These are phyloP conservation scores for Stachybotrys chlorohalonatus DNA, from an alignment of 2,329 filamentous ascomycete genomes.

Conservation along the genomic window DNA sequence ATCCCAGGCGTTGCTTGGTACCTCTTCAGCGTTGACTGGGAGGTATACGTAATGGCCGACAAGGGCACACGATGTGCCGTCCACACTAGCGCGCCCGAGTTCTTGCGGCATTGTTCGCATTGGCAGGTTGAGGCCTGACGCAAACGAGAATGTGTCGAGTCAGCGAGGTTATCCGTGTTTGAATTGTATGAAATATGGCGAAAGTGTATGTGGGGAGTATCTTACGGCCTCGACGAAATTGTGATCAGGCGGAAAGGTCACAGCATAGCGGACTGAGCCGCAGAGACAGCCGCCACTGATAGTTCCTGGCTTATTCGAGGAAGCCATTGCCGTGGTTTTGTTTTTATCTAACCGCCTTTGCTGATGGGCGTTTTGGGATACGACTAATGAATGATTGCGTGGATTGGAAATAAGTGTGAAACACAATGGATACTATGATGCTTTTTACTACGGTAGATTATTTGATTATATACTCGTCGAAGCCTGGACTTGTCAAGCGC, in stretches of 20 bases:
- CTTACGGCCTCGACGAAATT: slow-evolving; percentile 29
- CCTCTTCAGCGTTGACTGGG: slow-evolving; percentile 21
- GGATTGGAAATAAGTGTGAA: background rate
- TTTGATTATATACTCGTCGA: background rate
- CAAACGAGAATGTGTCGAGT: background rate
- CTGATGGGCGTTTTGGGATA: background rate
- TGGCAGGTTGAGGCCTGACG: slow-evolving; percentile 38
- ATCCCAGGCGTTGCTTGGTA: slow-evolving; percentile 30
- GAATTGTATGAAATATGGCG: too few species aligned
- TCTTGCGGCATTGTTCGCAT: slow-evolving; percentile 46
- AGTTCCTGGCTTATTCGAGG: slow-evolving; percentile 18
- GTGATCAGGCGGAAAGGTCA: slow-evolving; percentile 34
- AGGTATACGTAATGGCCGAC: slow-evolving; percentile 24
- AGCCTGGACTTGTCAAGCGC: slow-evolving; percentile 14
- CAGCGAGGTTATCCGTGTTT: too few species aligned
- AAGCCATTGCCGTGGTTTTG: slow-evolving; percentile 7
- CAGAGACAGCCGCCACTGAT: slow-evolving; percentile 45
- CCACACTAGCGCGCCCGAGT: slow-evolving; percentile 37
- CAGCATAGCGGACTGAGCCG: slow-evolving; percentile 35
- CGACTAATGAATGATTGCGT: background rate
- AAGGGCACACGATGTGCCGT: slow-evolving; percentile 27
- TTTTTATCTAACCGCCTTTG: background rate
- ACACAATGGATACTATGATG: too few species aligned
- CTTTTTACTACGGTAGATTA: background rate
- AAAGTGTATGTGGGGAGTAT: background rate